phyloP scores from a whole-genome alignment of 1,139 yeast genomes.

The Suhomyces atakaporum region DNA sequence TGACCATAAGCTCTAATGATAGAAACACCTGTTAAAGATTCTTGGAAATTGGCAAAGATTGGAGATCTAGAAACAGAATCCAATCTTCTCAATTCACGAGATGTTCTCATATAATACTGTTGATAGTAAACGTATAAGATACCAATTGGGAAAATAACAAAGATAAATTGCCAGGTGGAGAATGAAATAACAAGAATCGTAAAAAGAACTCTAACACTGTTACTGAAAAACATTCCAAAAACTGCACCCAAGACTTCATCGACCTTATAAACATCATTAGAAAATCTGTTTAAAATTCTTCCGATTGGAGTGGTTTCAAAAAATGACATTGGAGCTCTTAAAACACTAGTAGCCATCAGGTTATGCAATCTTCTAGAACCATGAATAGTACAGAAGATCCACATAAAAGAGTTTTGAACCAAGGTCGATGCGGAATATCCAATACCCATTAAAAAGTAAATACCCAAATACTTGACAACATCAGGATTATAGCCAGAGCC shows the following conservation, averaged over 20 bases:
- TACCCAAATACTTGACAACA: slow-evolving; percentile 66
- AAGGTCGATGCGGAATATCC: slow-evolving; percentile 59
- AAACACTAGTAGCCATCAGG: slow-evolving; percentile 74
- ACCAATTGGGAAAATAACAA: slow-evolving; percentile 70
- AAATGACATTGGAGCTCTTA: slow-evolving; percentile 95
- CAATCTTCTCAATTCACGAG: slow-evolving; percentile 91
- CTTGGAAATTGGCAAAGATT: slow-evolving; percentile 95
- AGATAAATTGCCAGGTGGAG: slow-evolving; percentile 85
- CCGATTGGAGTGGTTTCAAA: slow-evolving; percentile 98
- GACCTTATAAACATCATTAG: slow-evolving; percentile 89
- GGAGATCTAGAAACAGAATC: slow-evolving; percentile 95
- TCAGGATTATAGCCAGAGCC: slow-evolving; percentile 69
- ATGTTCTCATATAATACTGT: slow-evolving; percentile 83
- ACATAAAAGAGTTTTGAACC: slow-evolving; percentile 67
- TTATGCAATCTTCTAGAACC: slow-evolving; percentile 81
- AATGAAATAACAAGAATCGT: slow-evolving; percentile 80
- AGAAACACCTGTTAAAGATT: slow-evolving; percentile 84
- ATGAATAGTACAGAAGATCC: slow-evolving; percentile 82
- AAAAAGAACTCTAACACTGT: slow-evolving; percentile 72
- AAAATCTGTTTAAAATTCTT: slow-evolving; percentile 87
- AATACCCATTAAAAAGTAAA: slow-evolving; percentile 76
- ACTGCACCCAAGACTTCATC: slow-evolving; percentile 87
- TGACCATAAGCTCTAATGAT: slow-evolving; percentile 90
- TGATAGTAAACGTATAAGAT: slow-evolving; percentile 81
- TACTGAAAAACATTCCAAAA: slow-evolving; percentile 77